Conservation (phyloP, 179 eudicot genomes). For the Dionaea muscipula region DNA sequence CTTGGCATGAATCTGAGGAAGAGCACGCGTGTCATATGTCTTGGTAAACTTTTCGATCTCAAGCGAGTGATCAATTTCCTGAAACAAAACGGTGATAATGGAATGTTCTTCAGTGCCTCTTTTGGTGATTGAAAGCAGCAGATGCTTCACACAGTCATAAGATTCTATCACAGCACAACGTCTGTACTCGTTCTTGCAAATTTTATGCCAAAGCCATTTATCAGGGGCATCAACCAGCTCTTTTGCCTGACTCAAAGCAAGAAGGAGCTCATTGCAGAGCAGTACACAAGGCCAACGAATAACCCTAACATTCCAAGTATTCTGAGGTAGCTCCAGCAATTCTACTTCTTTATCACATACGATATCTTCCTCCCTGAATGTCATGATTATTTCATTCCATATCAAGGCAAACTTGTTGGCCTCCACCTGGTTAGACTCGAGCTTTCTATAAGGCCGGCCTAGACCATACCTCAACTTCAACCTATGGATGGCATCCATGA, state of each 20-base stretch:
- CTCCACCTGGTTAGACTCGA: conserved; percentile 87
- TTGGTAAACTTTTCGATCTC: conserved; percentile 66
- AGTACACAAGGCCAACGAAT: conserved; percentile 89
- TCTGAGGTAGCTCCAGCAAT: conserved; percentile 73
- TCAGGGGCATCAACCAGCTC: conserved; percentile 86
- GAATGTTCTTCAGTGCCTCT: conserved; percentile 57
- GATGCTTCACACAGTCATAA: conserved; percentile 58
- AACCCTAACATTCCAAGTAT: conserved; percentile 73
- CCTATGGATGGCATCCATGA: conserved; percentile 52
- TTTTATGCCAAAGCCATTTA: conserved; percentile 76
- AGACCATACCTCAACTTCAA: conserved; percentile 80
- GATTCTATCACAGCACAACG: conserved; percentile 85
- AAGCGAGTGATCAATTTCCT: conserved; percentile 67
- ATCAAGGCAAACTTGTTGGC: conserved; percentile 84
- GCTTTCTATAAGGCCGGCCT: conserved; percentile 72
- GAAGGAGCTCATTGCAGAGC: conserved; percentile 75
- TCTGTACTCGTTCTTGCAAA: conserved; percentile 71
- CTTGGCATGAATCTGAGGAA: conserved; percentile 53
- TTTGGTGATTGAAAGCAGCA: conserved; percentile 50
- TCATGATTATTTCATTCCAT: conserved; percentile 77
- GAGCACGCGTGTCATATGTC: conserved; percentile 45
- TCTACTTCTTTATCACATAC: conserved; percentile 70
- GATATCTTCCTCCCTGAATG: conserved; percentile 85
- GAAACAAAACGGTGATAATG: conserved; percentile 55
- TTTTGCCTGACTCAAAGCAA: conserved; percentile 83